Evolutionary conservation across 2,329 filamentous ascomycete genomes (phyloP).

Genomic region (Fusarium proliferatum): DNA sequence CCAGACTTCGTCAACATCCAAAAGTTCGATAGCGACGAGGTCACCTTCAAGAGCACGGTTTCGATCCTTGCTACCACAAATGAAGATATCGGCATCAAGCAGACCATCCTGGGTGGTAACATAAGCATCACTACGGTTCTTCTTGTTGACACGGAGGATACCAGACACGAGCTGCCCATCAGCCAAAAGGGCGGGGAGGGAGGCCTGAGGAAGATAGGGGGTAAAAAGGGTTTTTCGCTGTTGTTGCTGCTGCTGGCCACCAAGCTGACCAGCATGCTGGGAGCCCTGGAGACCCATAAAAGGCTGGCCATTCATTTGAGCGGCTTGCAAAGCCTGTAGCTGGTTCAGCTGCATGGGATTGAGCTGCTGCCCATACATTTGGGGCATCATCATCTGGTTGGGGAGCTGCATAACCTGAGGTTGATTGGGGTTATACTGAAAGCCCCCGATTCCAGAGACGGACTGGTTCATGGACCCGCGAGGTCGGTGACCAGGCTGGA

Average conservation of each 20-base stretch:
- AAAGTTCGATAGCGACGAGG: conserved; percentile 91
- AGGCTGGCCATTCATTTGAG: conserved; percentile 82
- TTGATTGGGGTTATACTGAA: conserved; percentile 85
- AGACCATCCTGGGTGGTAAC: conserved; percentile 89
- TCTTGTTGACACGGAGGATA: conserved; percentile 98
- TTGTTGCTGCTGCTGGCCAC: conserved; percentile 79
- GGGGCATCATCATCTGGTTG: conserved; percentile 86
- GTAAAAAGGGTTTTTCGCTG: conserved; percentile 99
- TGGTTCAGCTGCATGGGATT: conserved; percentile 90
- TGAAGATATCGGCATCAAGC: conserved; percentile 98
- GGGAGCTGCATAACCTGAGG: conserved; percentile 88
- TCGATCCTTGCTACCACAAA: conserved; percentile 98
- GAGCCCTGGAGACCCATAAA: conserved; percentile 75
- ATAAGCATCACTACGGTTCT: conserved; percentile 98
- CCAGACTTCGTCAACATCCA: conserved; percentile 99
- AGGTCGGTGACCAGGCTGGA: conserved; percentile 91
- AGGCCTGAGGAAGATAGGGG: conserved; percentile 95
- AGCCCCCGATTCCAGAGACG: conserved; percentile 82
- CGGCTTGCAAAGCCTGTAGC: conserved; percentile 90
- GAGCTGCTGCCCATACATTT: conserved; percentile 88
- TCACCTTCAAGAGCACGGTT: conserved; percentile 97
- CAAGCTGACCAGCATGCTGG: conserved; percentile 77
- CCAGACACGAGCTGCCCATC: conserved; percentile 96
- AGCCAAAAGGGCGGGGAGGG: conserved; percentile 86
- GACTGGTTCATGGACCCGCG: conserved; percentile 90